Conservation (phyloP, 129 eudicot species). For the Solidago caesia region DNA sequence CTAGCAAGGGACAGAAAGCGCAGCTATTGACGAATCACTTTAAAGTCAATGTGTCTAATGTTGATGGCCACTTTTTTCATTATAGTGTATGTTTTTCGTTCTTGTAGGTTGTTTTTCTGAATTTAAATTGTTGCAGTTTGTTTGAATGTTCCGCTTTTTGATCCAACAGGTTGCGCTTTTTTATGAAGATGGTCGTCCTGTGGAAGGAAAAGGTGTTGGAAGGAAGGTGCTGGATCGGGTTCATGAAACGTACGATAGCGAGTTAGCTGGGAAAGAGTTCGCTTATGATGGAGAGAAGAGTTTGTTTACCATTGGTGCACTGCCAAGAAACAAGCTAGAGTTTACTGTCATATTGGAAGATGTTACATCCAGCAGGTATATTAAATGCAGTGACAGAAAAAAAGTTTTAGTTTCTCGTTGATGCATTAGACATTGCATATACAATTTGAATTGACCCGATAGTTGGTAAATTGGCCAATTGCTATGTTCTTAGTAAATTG, state of each 20-base stretch:
- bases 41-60: constrained; percentile 67
- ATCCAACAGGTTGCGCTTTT: constrained; percentile 67
- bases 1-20: constrained; percentile 59
- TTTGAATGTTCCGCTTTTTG: not conserved
- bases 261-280: constrained; percentile 71
- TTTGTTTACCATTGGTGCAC: constrained; percentile 85
- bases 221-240: constrained; percentile 78
- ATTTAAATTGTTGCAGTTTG: not conserved
- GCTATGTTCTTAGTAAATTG: not conserved
- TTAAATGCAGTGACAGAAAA: not conserved
- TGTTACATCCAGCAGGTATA: constrained; percentile 60
- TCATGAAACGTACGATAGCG: constrained; percentile 60
- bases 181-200: constrained; percentile 88
- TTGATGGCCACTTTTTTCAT: constrained; percentile 85
- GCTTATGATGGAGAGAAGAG: constrained; percentile 98
- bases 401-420: not conserved
- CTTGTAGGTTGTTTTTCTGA: not conserved
- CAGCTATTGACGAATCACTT: constrained; percentile 82
- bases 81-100: constrained; percentile 62
- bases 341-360: constrained; percentile 86
- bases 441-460: not conserved
- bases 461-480: not conserved
- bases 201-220: constrained; percentile 86
- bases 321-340: constrained; percentile 81
- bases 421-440: not conserved